phyloP scores from a whole-genome alignment of 768 basidiomycete genomes.

The Termitomyces sp. region DNA sequence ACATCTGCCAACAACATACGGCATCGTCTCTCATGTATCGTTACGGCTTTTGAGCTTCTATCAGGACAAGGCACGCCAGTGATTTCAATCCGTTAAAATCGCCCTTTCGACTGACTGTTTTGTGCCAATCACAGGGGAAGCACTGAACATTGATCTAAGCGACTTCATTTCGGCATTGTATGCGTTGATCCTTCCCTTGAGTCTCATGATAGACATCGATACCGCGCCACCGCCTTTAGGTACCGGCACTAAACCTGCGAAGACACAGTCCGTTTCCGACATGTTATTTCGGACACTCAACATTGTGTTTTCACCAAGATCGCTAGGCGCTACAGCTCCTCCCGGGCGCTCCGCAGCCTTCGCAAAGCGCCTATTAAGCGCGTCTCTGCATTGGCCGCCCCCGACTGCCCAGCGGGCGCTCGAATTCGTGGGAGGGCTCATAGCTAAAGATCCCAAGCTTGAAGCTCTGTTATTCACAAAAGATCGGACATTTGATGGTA shows the following conservation, averaged over 20 bases:
- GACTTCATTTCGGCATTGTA: conserved; percentile 89
- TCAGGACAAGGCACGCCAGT: conserved; percentile 80
- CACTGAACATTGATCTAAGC: conserved; percentile 91
- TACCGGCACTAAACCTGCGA: conserved; percentile 21
- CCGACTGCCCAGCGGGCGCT: conserved; percentile 60
- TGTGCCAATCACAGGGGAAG: conserved; percentile 63
- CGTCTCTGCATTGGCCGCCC: conserved; percentile 80
- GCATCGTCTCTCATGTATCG: conserved; percentile 77
- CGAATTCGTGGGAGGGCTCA: conserved; percentile 66
- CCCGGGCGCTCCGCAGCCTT: conserved; percentile 86
- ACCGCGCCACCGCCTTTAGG: conserved; percentile 29
- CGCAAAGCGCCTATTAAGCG: conserved; percentile 84
- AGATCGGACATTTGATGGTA: conserved; percentile 79
- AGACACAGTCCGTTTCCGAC: conserved; percentile 44
- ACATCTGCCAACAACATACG: conserved; percentile 35
- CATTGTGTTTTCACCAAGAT: conserved; percentile 76
- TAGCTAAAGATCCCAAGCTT: conserved; percentile 76
- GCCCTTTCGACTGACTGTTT: conserved; percentile 5
- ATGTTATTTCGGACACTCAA: conserved; percentile 85
- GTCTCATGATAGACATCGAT: conserved; percentile 64
- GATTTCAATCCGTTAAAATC: conserved; percentile 5
- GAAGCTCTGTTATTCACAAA: conserved; percentile 85
- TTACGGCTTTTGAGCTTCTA: conserved; percentile 95
- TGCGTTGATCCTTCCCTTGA: conserved; percentile 72
- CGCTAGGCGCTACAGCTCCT: conserved; percentile 49